A percentile compares a stretch with the other conserved stretches of the same genome.
Evolutionary conservation across 805 yeast genomes (phyloP).

Genomic region (Candida endomychidarum): DNA sequence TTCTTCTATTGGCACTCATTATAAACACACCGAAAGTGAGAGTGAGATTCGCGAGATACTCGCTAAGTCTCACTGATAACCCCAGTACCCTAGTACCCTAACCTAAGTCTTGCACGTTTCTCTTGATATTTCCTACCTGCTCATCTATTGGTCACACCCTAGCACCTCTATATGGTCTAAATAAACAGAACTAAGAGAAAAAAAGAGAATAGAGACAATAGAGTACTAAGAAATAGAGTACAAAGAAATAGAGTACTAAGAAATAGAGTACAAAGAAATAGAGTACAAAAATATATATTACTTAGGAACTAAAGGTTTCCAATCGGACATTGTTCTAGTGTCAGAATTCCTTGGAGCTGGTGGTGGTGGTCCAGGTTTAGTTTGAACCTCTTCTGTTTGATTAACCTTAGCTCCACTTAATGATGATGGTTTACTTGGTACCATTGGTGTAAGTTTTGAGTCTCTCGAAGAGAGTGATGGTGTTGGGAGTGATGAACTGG

Average conservation of each 20-base stretch:
- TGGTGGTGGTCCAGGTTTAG: conserved; percentile 17
- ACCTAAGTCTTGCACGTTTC: too few species aligned
- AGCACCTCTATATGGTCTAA: too few species aligned
- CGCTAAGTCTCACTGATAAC: too few species aligned
- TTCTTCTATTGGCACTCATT: conserved; percentile 22
- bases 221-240: too few species aligned
- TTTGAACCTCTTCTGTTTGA: background rate
- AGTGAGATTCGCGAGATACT: too few species aligned
- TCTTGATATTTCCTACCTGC: too few species aligned
- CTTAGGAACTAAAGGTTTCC: conserved; percentile 54
- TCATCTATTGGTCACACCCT: too few species aligned
- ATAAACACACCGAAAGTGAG: too few species aligned
- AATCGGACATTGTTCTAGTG: conserved; percentile 38
- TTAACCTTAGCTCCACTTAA: conserved; percentile 22
- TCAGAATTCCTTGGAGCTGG: conserved; percentile 17
- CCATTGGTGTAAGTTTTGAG: conserved; percentile 26
- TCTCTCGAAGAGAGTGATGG: conserved; percentile 28
- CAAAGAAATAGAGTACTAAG: background rate
- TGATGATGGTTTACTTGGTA: conserved; percentile 36
- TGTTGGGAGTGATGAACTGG: too few species aligned
- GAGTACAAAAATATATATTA: conserved; percentile 14
- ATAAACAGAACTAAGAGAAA: too few species aligned
- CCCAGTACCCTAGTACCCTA: too few species aligned
- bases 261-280: background rate
- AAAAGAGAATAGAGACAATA: too few species aligned